Base-by-base conservation (phyloP, 768 basidiomycete genomes). In the Boletus tomentosulus region DNA sequence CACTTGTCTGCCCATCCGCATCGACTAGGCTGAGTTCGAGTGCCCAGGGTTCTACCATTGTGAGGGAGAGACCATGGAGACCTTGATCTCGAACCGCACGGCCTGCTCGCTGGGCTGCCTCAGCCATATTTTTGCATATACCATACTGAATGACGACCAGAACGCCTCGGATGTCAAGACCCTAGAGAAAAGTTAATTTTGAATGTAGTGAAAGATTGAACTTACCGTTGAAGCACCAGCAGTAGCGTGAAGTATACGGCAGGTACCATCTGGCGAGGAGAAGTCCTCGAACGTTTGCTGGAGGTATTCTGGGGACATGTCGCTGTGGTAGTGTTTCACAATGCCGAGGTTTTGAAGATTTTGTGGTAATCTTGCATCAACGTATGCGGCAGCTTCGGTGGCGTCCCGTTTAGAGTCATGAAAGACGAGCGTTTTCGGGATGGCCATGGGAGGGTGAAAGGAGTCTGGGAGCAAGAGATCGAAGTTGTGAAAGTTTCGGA, bases 241-340 rank as follows among this genome's bases (percentile, higher is more conserved):
- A 0, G 62, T 71, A 0, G 62, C 62, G 54, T 60, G 57, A 6
- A 70, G 55, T 7, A 71, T 57, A 7, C 60, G 53, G 34, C 70
- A 70, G 0, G 2, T 16, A 0, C 65, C 61, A 30, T 61, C 44
- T 4, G 45, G 39, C 0, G 54, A 4, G 30, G 33, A 57, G 48
- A 71, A 70, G 33, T 58, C 57, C 5, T 60, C 25, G 31, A 66
- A 67, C 0, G 55, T 59, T 5, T 54, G 15, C 19, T 62, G 22
- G 0, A 71, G 55, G 34, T 70, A 72, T 8, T 51, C 43, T 6
- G 55, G 42, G 0, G 69, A 70, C 69, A 71, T 70, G 1, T 46
- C 39, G 12, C 57, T 54, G 30, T 73, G 62, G 34, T 71, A 71
- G 31, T 69, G 65, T 3, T 19, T 38, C 10, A 71, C 49, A 6